Conservation (phyloP, 352 stramenopile species). For the Globisporangium okanoganense region DNA sequence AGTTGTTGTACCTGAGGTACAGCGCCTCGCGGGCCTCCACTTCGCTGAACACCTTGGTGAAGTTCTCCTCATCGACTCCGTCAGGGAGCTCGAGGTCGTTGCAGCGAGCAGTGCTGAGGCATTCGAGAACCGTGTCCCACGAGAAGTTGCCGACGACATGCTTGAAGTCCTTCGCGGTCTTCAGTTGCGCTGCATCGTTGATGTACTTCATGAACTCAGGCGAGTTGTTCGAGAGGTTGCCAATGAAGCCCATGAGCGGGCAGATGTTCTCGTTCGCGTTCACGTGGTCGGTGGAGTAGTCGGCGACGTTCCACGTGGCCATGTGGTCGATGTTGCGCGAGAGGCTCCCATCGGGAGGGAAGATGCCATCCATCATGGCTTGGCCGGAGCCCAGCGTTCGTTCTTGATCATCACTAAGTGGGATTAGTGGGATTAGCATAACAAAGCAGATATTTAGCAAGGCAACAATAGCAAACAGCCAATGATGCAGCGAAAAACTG, state of each 20-base stretch:
- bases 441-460: neutral
- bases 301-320: conserved; percentile 72
- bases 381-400: conserved; percentile 81
- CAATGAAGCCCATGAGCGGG: conserved; percentile 69
- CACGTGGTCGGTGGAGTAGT: conserved; percentile 79
- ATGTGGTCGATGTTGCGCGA: conserved; percentile 53
- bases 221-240: conserved; percentile 53
- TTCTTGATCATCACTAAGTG: conserved; percentile 72
- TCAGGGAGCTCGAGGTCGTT: conserved; percentile 63
- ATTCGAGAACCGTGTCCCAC: conserved; percentile 77
- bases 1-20: conserved; percentile 74
- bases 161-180: conserved; percentile 57
- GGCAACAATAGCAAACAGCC: neutral
- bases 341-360: conserved; percentile 50
- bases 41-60: conserved; percentile 73
- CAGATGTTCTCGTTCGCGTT: conserved; percentile 77
- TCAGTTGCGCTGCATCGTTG: conserved; percentile 35
- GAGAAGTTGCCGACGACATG: conserved; percentile 73
- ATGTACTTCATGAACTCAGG: conserved; percentile 50
- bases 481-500: neutral
- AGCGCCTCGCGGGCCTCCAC: conserved; percentile 63
- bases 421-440: neutral
- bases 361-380: conserved; percentile 73
- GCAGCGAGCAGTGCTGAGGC: conserved; percentile 75
- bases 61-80: conserved; percentile 66